Base-by-base conservation (phyloP, 768 basidiomycete species). In the Strobilomyces dryophilus region DNA sequence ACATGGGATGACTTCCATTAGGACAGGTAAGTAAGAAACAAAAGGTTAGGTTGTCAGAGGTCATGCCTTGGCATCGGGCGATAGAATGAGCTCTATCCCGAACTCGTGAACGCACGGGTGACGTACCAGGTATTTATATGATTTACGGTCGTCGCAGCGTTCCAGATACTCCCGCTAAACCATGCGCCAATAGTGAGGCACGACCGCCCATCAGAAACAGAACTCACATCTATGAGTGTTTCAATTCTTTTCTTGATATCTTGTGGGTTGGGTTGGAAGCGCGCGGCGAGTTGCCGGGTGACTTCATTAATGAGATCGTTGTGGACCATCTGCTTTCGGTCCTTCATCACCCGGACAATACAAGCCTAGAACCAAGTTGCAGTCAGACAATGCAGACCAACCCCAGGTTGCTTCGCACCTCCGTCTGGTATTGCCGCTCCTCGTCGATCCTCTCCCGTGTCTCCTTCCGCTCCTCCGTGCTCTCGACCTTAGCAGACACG, bases 301-400 rank as follows among this genome's bases (percentile, higher is more conserved):
- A 93, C 92, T 70, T 98, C 95, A 60, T 86, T 88, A 55, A 98
- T 77, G 14, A 99, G 79, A 51, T 94, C 92, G 54, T 84, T 91
- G 63, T 98, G 92, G 7, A 77, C 73, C 84, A 98, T 85, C 49
- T 81, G 80, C 66, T 98, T 98, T 51, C 94, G 76, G 66, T 92
- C 87, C 73, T 98, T 98, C 95, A 99, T 98, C 27, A 98, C 85
- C 31, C 97, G 85, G 24, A 99, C 97, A 57, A 98, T 88, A 64
- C 92, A 98, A 1, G 97, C 97, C 95, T 99, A 56, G n/a, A 12
- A 45, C 3, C 45, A n/a, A 20, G 32, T 29, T 8, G 4, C 37
- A 40, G n/a, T 59, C 51, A 61, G 35, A 54, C 9, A 8, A 20
- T 17, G 1, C 44, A 40, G 35, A 51, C 26, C 34, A 12, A 17